Base-by-base conservation (phyloP, 345 rosid genomes). In the Salix brachista region DNA sequence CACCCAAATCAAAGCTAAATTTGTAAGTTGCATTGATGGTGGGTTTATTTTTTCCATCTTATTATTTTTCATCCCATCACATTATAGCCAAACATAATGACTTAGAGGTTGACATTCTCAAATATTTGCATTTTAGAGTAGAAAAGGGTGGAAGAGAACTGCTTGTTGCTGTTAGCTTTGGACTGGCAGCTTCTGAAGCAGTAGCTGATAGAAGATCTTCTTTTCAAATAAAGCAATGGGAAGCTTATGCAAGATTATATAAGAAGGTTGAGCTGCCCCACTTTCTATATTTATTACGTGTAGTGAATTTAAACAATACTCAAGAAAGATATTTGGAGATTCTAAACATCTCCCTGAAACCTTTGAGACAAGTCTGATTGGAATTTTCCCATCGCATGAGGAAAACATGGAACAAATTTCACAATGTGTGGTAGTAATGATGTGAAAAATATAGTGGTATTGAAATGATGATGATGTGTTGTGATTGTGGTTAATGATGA, bases 81-180 rank as follows among this genome's bases (percentile, higher is more conserved):
- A 13, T 44, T 44, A 44, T 44, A 44, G 50, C 5, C 50, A 44
- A 44, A 44, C 50, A 12, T 44, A 44, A 44, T 13, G 50, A 44
- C 48, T 44, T 44, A 12, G 48, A 44, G 48, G 14, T 44, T 44
- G 16, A 44, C 14, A 11, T 44, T 44, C 17, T 3, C 17, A 1
- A 58, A 56, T 56, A 80, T 12, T 76, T 70, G 72, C 71, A 46
- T 77, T 83, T 78, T 87, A 91, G 95, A 71, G 84, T 91, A 54
- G 88, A 89, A 36, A 89, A 89, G 54, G 91, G 85, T 73, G 91
- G 90, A 52, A 83, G 81, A 77, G 92, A 91, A 80, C 81, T 91
- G 82, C 89, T 91, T 70, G 91, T 91, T 70, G 95, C 92, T 82
- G 95, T 89, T 83, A 87, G 90, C 85, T 91, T 88, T 86, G 90